Conservation (phyloP, 306 rosid genomes). For the Trifolium fragiferum region DNA sequence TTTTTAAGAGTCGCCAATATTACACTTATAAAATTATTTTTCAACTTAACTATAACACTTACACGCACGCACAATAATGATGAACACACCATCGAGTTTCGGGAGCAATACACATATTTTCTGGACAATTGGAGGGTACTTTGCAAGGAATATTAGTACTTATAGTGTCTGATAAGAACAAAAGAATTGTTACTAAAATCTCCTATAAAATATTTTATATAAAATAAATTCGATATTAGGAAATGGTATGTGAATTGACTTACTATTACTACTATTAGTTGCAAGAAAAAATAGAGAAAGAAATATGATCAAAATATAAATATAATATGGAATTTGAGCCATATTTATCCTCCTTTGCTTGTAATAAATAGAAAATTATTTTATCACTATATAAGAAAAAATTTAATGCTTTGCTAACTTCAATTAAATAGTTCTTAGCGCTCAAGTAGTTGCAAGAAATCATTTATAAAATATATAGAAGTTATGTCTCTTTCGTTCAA, state of each 20-base stretch:
- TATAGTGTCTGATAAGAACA: not conserved
- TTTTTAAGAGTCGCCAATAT: no score
- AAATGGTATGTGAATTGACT: not conserved
- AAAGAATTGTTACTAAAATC: not conserved
- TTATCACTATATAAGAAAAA: not conserved
- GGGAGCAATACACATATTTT: not conserved
- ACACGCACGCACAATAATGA: not conserved
- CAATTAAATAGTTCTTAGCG: no score
- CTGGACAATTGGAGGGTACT: not conserved
- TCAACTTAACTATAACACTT: not conserved
- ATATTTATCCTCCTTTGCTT: not conserved
- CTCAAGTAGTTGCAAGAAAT: no score
- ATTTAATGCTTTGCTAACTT: no score
- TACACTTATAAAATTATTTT: no score
- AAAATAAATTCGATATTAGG: not conserved
- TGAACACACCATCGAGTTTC: not conserved
- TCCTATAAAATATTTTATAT: not conserved
- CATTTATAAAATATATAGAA: no score
- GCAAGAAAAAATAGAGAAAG: not conserved
- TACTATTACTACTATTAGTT: not conserved
- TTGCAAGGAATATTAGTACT: not conserved
- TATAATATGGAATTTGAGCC: not conserved
- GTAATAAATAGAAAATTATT: not conserved
- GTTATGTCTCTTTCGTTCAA: no score
- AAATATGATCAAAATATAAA: not conserved